Conservation (phyloP, 2,329 filamentous ascomycete species). For the Scytalidium lignicola region DNA sequence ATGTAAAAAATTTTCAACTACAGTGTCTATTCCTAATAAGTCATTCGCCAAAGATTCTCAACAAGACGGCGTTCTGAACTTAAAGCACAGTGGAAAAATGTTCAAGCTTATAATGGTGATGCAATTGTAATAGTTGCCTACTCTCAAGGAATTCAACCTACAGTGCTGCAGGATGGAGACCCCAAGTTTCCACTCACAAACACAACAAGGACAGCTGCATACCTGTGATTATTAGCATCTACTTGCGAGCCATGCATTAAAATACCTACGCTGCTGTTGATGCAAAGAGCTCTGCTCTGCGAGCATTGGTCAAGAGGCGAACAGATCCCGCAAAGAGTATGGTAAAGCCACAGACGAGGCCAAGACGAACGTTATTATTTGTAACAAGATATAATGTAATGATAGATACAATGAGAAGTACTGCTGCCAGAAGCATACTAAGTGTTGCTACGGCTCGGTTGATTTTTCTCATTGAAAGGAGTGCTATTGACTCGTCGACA, state of each 20-base stretch:
- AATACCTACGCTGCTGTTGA: conserved; percentile 10
- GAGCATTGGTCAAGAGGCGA: conserved; percentile 8
- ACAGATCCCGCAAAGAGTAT: conserved; percentile 6
- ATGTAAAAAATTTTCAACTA: too few relatives aligned
- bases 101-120: too few relatives aligned
- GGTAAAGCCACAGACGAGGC: conserved; percentile 7
- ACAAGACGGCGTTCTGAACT: too few relatives aligned
- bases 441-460: conserved; percentile 4
- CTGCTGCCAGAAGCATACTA: conserved; percentile 5
- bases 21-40: too few relatives aligned
- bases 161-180: too few relatives aligned
- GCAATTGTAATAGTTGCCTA: too few relatives aligned
- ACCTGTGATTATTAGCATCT: not conserved
- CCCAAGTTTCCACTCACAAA: conserved; percentile 2
- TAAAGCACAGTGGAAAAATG: too few relatives aligned
- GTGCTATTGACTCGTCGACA: too few relatives aligned
- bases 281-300: conserved; percentile 9
- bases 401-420: conserved; percentile 10
- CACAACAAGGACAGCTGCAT: conserved; percentile 3
- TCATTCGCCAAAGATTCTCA: too few relatives aligned
- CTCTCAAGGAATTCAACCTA: too few relatives aligned
- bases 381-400: conserved; percentile 6
- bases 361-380: conserved; percentile 1
- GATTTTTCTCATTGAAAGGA: too few relatives aligned
- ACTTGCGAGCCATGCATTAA: too few relatives aligned